Evolutionary conservation across 192 early-diverging fungal genomes (phyloP).

Genomic region (Phycomyces blakesleeanus): DNA sequence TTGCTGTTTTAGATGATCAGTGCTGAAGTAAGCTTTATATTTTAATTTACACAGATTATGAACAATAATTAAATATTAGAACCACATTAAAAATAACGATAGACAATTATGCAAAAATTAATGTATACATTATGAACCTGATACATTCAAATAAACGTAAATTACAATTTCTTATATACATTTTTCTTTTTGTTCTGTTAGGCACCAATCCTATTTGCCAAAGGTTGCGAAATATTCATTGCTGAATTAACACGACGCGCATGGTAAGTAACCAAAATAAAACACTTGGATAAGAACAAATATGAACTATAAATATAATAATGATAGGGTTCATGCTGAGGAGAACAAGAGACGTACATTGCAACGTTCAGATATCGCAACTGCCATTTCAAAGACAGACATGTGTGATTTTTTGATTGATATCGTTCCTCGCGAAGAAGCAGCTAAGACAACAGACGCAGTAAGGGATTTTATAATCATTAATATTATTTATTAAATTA

Average conservation of each 20-base stretch:
- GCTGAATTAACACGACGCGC: slow-evolving; percentile 80
- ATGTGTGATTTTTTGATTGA: slow-evolving; percentile 98
- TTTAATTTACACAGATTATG: no score
- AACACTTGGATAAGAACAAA: no score
- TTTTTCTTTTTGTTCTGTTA: no score
- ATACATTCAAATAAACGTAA: no score
- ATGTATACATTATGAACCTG: no score
- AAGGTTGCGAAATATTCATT: slow-evolving; percentile 98
- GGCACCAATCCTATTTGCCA: slow-evolving; percentile 90
- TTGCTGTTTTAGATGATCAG: slow-evolving; percentile 61
- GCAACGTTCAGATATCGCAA: slow-evolving; percentile 87
- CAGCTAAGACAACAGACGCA: slow-evolving; percentile 5
- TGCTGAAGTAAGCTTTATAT: slow-evolving; percentile 46
- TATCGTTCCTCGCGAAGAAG: slow-evolving; percentile 90
- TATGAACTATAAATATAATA: no score
- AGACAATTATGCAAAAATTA: slow-evolving; percentile 46
- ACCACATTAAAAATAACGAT: neutral
- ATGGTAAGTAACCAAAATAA: slow-evolving; percentile 44
- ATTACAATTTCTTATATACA: no score
- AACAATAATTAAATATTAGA: no score
- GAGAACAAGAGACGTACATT: slow-evolving; percentile 95
- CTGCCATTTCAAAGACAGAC: slow-evolving; percentile 83
- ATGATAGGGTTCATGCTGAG: slow-evolving; percentile 93
- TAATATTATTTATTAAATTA: neutral
- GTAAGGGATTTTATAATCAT: neutral